Base-by-base conservation (phyloP, 306 rosid species). In the Pyrus pyrifolia region DNA sequence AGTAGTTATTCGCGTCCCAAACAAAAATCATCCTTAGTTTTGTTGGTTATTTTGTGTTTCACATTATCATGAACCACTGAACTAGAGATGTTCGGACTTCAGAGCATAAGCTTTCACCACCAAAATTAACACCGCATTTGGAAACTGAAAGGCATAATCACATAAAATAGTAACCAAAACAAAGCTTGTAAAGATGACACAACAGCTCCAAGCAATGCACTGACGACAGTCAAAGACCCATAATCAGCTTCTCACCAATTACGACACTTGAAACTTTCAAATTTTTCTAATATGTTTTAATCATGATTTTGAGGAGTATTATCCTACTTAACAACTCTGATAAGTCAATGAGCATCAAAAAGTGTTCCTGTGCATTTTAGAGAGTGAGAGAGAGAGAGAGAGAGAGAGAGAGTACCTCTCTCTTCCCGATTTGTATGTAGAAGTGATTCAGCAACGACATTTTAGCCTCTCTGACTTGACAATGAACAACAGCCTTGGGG, bases 401-500 rank as follows among this genome's bases (percentile, higher is more conserved):
- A 23, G 45, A 53, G 72, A 29, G 76, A 83, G 40, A 14, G 80
- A 81, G 38, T 89, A 95, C 99, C 99, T 92, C 97, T 83, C 86
- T 95, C 89, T 83, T 92, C 60, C 97, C 99, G 35, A 92, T 79
- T 55, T 86, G 97, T 49, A 81, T 83, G 80, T 91, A 91, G 88
- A 95, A 95, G 83, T 78, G 81, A 83, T 87, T 86, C 45, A 95
- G 93, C 89, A 95, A 73, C 1, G 97, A 88, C 69, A 67, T 91
- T 78, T 88, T 95, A 72, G 99, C 99, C 81, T 95, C 89, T 79
- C 76, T 84, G 78, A 95, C 99, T 77, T 95, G 98, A 82, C 99
- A 95, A 86, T 82, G 89, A 73, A 95, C 99, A 70, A 95, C 99
- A 19, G 99, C 99, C 82, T 95, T 95, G 0, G 99, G 99, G 81